Evolutionary conservation across 2,329 filamentous ascomycete genomes (phyloP), one percentile per base, ranked within the genome.

Genomic region (Pyrenophora seminiperda): DNA sequence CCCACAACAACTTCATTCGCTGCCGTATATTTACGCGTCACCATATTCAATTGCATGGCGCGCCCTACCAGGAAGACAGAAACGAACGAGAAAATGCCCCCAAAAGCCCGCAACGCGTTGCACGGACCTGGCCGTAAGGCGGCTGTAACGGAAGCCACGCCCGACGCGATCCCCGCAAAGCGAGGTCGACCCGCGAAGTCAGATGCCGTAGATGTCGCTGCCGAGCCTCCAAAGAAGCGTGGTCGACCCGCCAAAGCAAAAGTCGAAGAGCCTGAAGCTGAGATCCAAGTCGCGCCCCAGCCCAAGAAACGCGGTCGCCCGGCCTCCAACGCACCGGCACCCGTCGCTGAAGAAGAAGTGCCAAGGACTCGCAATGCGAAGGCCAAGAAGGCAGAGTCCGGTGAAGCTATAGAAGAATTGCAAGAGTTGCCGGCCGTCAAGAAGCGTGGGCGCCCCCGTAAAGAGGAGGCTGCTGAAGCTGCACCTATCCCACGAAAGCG

Each of bases 141-240:
- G 7, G 53, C 53, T 14, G 53, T 47, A 17, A 14, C 37, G 10
- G 38, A 51, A 17, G 45, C 49, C 7, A 27, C 40, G 4, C 43
- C 56, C 11, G 30, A 54, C 15, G 47, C 49, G 29, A 30, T 17
- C 17, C 45, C 53, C 5, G 50, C 50, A 34, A 62, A 58, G 50
- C 58, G 59, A 45, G 58, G 57, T 41, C 61, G 61, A 44, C 37
- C 58, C n/a, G 41, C 61, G 3, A 61, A 53, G 41, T 14, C 32
- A 3, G 43, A 45, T 10, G 31, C 40, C 2, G 31, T 39, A 7
- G 47, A 43, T 1, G 36, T 20, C 29, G 41, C 48, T 7, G 20
- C 39, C 10, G 57, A 54, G 22, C 27, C 50, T 7, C 60, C 59
- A 1, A 62, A 60, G 47, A 65, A 59, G 44, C 64, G 61, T 39